Evolutionary conservation across 208 protist species (phyloP), one percentile per base, ranked within the genome.

Genomic region (Herpetomonas samuelpessoai): DNA sequence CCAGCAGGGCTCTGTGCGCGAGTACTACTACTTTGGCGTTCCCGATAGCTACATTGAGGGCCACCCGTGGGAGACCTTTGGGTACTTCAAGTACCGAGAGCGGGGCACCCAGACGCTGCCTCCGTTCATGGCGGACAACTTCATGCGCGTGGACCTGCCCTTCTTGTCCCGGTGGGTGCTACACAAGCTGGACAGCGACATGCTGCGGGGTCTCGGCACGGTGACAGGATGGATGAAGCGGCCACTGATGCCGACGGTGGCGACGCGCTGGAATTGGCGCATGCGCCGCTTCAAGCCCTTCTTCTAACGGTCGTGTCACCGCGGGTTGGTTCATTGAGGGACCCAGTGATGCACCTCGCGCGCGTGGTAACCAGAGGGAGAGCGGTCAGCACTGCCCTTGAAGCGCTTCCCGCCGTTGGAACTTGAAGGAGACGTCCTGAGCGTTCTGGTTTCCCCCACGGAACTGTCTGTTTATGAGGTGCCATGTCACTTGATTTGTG

Each of bases 1-100:
- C 10, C 73, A 85, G 46, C 84, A 91, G 27, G 88, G 88, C 28
- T 88, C 74, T 21, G 85, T 95, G 44, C 74, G 81, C 1, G 85
- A 95, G 83, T 95, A 92, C 62, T 62, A 85, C 22, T 88, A 89
- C 70, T 88, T 95, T 74, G 88, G 88, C 39, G 77, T 89, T 38
- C 81, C 84, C 9, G 71, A 92, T 61, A 92, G 84, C 73, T 95
- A 95, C 68, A 70, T 84, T 51, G 84, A 91, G 58, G 88, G 88
- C 0, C 71, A 91, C 59, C 64, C 78, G 25, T 95, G 88, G 86
- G 76, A 91, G 47, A 95, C 88, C 38, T 95, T 84, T 81, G 88
- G 88, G 27, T 76, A 83, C 68, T 80, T 82, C 65, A 91, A 81
- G 70, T 91, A 94, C 59, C 80, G 81, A 0, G 60, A 71, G 57